phyloP scores from a whole-genome alignment of 2,329 filamentous ascomycete genomes.

The Trichothecium sympodiale region DNA sequence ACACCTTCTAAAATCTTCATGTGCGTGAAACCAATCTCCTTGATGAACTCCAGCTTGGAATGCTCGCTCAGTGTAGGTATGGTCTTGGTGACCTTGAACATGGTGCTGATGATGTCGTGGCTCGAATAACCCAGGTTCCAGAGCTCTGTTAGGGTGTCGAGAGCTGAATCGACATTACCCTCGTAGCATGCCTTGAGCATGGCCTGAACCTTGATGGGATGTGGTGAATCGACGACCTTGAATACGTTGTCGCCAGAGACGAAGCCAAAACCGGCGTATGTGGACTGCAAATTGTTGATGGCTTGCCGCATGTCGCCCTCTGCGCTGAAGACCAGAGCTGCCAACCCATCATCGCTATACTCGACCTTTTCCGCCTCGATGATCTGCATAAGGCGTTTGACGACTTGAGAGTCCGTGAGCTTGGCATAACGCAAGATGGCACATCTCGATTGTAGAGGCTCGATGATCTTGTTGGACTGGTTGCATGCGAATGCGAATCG shows the following conservation, averaged over 20 bases:
- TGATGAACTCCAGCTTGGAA: slow-evolving; percentile 93
- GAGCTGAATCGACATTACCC: slow-evolving; percentile 74
- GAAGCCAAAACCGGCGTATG: slow-evolving; percentile 85
- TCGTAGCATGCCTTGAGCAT: slow-evolving; percentile 98
- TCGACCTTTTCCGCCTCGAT: slow-evolving; percentile 85
- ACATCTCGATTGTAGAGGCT: slow-evolving; percentile 93
- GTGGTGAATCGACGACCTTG: slow-evolving; percentile 90
- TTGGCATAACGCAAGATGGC: slow-evolving; percentile 91
- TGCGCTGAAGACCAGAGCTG: slow-evolving; percentile 91
- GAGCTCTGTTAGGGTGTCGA: slow-evolving; percentile 79
- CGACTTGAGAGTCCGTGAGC: slow-evolving; percentile 84
- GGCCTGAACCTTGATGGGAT: slow-evolving; percentile 95
- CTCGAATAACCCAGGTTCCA: slow-evolving; percentile 97
- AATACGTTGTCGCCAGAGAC: slow-evolving; percentile 98
- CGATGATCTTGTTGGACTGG: slow-evolving; percentile 98
- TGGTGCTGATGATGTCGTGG: slow-evolving; percentile 97
- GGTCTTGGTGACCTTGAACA: slow-evolving; percentile 97
- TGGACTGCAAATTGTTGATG: slow-evolving; percentile 96
- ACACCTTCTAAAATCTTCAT: slow-evolving; percentile 99
- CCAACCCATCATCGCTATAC: slow-evolving; percentile 85
- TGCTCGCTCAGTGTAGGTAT: slow-evolving; percentile 88
- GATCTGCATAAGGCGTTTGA: slow-evolving; percentile 83
- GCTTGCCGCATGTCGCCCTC: slow-evolving; percentile 99
- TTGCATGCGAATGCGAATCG: slow-evolving; percentile 98
- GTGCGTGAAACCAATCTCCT: slow-evolving; percentile 96